Conservation (phyloP, 352 stramenopile species). For the Elongisporangium anandrum region DNA sequence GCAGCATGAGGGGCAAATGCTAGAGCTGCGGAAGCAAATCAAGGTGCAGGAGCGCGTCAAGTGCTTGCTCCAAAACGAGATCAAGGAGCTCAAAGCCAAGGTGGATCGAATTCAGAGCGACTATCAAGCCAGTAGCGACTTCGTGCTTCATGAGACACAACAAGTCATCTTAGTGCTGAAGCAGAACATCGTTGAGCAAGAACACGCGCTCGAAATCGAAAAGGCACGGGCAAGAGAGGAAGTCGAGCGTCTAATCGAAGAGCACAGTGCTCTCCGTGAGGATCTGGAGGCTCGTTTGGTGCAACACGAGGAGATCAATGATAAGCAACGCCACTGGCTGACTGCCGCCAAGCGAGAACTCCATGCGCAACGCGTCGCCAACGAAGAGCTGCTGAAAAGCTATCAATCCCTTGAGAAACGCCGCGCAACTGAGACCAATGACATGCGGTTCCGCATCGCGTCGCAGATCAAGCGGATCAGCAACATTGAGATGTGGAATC, state of each 20-base stretch:
- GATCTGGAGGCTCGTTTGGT: conserved; percentile 39
- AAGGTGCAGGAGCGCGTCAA: conserved; percentile 39
- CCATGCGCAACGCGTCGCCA: conserved; percentile 56
- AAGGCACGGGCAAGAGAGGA: conserved; percentile 21
- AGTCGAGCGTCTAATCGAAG: conserved; percentile 35
- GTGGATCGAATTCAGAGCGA: conserved; percentile 28
- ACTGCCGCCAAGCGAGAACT: conserved; percentile 65
- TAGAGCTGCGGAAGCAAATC: conserved; percentile 36
- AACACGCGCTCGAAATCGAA: conserved; percentile 24
- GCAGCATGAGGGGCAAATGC: conserved; percentile 40
- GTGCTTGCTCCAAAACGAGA: conserved; percentile 26
- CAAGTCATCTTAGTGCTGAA: conserved; percentile 38
- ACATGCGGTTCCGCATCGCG: conserved; percentile 70
- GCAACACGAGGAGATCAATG: conserved; percentile 21
- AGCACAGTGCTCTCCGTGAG: conserved; percentile 29
- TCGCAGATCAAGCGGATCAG: conserved; percentile 69
- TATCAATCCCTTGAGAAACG: conserved; percentile 69
- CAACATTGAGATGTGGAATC: conserved; percentile 79
- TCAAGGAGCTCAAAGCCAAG: conserved; percentile 25
- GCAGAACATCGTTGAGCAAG: conserved; percentile 24
- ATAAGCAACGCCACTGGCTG: conserved; percentile 62
- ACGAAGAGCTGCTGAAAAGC: conserved; percentile 58
- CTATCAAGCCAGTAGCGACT: conserved; percentile 50
- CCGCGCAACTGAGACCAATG: conserved; percentile 66
- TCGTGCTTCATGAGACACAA: conserved; percentile 40